Conservation (phyloP, 306 rosid genomes). For the Abrus pulchellus region DNA sequence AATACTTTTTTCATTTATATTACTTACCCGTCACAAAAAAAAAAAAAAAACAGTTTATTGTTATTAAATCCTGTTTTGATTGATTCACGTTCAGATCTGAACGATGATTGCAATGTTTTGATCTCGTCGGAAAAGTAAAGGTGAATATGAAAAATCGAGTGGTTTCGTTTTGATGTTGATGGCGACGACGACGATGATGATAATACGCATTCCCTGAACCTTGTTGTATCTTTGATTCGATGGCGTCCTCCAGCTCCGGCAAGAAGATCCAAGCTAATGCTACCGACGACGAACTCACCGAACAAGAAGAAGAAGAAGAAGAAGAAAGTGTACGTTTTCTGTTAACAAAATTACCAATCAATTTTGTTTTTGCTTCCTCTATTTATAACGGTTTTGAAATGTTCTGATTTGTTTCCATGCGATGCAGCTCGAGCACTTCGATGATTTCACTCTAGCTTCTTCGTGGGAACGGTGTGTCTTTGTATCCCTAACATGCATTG, state of each 20-base stretch:
- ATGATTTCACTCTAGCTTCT: constrained; percentile 96
- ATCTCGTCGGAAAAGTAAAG: constrained; percentile 27
- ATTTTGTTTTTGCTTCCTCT: neutral
- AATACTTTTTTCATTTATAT: neutral
- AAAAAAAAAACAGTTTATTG: neutral
- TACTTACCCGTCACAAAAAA: neutral
- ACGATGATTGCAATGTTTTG: neutral
- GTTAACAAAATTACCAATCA: neutral
- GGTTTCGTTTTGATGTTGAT: neutral
- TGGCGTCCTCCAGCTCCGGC: constrained; percentile 80
- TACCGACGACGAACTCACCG: constrained; percentile 64
- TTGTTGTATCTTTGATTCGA: constrained; percentile 54
- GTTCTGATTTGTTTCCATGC: constrained; percentile 15
- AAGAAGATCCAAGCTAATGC: constrained; percentile 55
- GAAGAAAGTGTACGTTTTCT: constrained; percentile 54
- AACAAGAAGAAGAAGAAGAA: constrained; percentile 56
- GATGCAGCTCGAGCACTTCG: constrained; percentile 90
- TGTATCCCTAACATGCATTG: constrained; percentile 20
- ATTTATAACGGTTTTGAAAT: constrained; percentile 1
- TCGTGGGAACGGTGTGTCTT: constrained; percentile 89
- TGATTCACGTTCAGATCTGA: constrained; percentile 38
- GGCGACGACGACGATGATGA: neutral
- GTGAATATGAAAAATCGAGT: constrained; percentile 31
- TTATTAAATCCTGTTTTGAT: neutral
- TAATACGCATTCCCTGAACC: constrained; percentile 35